Percentiles rank a stretch among this genome's conserved stretches.
Conservation (phyloP, 805 yeast species). For the Lachancea waltii region DNA sequence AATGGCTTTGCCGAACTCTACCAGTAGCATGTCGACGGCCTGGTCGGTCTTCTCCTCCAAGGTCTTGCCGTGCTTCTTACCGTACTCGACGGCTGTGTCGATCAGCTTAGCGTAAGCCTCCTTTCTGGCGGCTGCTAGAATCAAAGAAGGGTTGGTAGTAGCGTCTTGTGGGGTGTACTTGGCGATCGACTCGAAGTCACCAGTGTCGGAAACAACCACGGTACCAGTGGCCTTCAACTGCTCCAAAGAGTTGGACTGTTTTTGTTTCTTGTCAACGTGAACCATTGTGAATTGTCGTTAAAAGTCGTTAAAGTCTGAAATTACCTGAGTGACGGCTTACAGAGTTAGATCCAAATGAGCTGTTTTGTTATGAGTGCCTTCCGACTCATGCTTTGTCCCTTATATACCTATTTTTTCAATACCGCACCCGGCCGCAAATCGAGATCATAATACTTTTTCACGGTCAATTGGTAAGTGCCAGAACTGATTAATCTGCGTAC, state of each 20-base stretch:
- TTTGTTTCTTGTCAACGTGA: constrained; percentile 32
- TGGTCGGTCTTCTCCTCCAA: constrained; percentile 56
- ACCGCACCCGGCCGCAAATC: not conserved
- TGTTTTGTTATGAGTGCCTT: not conserved
- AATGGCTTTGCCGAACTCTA: constrained; percentile 93
- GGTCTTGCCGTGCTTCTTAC: constrained; percentile 53
- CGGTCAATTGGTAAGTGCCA: too few relatives aligned
- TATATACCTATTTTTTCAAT: not conserved
- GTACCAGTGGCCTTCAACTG: constrained; percentile 94
- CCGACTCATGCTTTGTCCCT: not conserved
- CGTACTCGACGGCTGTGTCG: constrained; percentile 85
- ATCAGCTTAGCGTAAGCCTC: constrained; percentile 82
- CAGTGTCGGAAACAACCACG: constrained; percentile 95
- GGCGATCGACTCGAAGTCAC: constrained; percentile 97
- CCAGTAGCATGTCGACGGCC: constrained; percentile 88
- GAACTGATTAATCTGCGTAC: too few relatives aligned
- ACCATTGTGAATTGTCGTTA: constrained; percentile 6
- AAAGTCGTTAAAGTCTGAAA: not conserved
- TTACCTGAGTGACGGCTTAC: too few relatives aligned
- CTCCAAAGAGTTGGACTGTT: constrained; percentile 65
- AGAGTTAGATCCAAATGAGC: not conserved
- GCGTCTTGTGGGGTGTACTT: constrained; percentile 99
- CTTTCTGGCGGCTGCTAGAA: constrained; percentile 91
- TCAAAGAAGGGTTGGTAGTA: constrained; percentile 96
- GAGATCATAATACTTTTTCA: too few relatives aligned